A percentile compares a stretch with the other conserved stretches of the same genome.
phyloP scores from a whole-genome alignment of 2,329 filamentous ascomycete genomes.

The Aspergillus sp. region DNA sequence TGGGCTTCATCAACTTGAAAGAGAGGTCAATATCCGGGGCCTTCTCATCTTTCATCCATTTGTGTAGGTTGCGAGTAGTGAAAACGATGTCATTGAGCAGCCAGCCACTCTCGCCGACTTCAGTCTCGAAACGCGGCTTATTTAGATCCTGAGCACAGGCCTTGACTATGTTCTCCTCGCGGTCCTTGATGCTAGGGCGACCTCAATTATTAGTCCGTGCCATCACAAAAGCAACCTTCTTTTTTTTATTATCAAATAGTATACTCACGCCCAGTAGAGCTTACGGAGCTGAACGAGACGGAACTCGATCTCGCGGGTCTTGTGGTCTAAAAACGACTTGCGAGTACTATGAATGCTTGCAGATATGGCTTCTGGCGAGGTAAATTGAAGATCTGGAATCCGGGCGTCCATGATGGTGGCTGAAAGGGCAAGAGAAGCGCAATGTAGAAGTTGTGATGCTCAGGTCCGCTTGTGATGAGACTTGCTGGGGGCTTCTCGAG shows the following conservation, averaged over 20 bases:
- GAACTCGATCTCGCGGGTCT: constrained; percentile 79
- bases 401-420: no score
- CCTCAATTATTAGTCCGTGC: no score
- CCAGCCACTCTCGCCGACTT: constrained; percentile 74
- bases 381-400: no score
- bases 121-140: constrained; percentile 73
- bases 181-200: constrained; percentile 63
- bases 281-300: constrained; percentile 83
- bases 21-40: constrained; percentile 66
- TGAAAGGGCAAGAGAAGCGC: no score
- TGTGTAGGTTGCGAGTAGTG: constrained; percentile 71
- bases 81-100: constrained; percentile 77
- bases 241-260: no score
- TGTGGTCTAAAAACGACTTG: constrained; percentile 70
- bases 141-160: constrained; percentile 74
- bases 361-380: no score
- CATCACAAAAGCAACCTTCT: no score
- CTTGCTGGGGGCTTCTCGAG: no score
- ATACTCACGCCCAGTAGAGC: constrained; percentile 78
- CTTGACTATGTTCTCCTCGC: constrained; percentile 67
- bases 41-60: constrained; percentile 79
- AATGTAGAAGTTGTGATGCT: no score
- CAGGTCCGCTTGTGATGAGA: no score
- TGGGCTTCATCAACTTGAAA: constrained; percentile 68
- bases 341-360: constrained; percentile 32